Base-by-base conservation (phyloP, 2,329 filamentous ascomycete genomes). In the Gaeumannomyces sp. region DNA sequence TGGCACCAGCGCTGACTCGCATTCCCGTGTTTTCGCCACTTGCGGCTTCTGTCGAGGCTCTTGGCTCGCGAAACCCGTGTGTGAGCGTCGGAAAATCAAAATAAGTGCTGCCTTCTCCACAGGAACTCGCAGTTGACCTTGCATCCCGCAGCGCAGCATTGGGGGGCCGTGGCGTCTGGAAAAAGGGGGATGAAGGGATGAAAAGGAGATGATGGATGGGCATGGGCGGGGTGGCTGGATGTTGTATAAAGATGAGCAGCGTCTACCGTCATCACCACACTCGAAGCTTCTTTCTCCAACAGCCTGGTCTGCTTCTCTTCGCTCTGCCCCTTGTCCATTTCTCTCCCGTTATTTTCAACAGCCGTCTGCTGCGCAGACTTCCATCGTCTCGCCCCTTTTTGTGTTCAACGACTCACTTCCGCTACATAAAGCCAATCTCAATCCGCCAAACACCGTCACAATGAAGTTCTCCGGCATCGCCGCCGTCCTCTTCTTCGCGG, bases 281-380 rank as follows among this genome's bases (percentile, higher is more conserved):
- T n/a, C 10, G 4, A 22, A 53, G 45, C 45, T 28, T 61, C 33
- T 61, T 38, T 61, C 29, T 60, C 59, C 59, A 61, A 25, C 59
- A 61, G 59, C 59, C 59, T 45, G 59, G 59, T 61, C 59, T 61
- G 59, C 59, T 61, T 61, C 33, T 6, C 33, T 45, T 61, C n/a
- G 13, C 33, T 27, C 4, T 27, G 19, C 45, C n/a, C 45, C 45
- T 53, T 53, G 45, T 61, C 22, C 28, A 27, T 10, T 60, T 60
- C 31, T 60, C 25, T 13, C n/a, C n/a, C 45, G 6, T 60, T 45
- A n/a, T 45, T 16, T 33, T 45, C n/a, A 19, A 35, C 59, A 27
- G 22, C 22, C 59, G 59, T 27, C 59, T 38, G 59, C 59, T 61
- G 59, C n/a, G 59, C 59, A 61, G 59, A 53, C 6, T 53, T 53